phyloP scores from a whole-genome alignment of 2,329 filamentous ascomycete species.

The Cryphonectria carpinicola region DNA sequence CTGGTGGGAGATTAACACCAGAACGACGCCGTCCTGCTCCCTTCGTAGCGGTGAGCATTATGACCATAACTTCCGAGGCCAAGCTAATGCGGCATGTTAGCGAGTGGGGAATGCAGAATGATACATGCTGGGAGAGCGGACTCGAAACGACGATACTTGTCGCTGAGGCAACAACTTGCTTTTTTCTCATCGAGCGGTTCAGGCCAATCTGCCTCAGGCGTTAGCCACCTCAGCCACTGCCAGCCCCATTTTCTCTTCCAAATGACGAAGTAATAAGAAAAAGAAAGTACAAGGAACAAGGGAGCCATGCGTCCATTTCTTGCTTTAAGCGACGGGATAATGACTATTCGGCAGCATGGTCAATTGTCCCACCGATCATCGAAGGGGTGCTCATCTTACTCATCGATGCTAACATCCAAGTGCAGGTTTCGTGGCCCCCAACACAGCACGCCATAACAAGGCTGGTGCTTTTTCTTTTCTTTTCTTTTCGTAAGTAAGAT shows the following conservation, averaged over 20 bases:
- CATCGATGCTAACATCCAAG: background rate
- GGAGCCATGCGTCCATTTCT: background rate
- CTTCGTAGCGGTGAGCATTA: conserved; percentile 1
- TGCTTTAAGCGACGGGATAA: background rate
- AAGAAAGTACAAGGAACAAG: background rate
- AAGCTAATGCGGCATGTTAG: conserved; percentile 7
- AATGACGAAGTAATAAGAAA: background rate
- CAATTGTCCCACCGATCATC: background rate
- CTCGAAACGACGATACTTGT: background rate
- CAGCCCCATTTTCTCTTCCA: conserved; percentile 1
- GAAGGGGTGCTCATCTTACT: background rate
- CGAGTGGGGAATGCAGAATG: background rate
- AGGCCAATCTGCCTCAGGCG: background rate
- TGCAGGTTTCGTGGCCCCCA: background rate
- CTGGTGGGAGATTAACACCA: background rate
- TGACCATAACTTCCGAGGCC: background rate
- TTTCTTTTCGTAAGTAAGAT: background rate
- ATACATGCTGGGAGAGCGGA: background rate
- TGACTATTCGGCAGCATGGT: background rate
- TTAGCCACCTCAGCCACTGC: background rate
- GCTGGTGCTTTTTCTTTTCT: background rate
- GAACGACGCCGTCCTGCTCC: background rate
- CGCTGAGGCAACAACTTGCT: conserved; percentile 2
- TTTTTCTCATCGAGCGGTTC: conserved; percentile 9
- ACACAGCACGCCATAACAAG: background rate